Evolutionary conservation across 2,329 filamentous ascomycete species (phyloP).

Genomic region (Ceratocystis smalleyi): DNA sequence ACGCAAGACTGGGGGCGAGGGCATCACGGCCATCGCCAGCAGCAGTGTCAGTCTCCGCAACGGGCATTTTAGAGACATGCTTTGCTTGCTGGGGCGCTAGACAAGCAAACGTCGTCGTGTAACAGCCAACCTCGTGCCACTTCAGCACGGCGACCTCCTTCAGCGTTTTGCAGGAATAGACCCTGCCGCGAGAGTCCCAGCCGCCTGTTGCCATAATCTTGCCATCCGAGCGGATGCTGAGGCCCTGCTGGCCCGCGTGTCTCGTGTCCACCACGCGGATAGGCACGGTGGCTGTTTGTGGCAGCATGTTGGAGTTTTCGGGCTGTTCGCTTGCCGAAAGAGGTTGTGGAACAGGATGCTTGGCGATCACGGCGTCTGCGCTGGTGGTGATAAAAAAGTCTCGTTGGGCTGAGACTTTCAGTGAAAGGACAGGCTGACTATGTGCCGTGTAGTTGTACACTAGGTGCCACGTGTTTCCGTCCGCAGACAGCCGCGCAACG

Average conservation of each 20-base stretch:
- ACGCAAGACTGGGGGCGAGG: background rate
- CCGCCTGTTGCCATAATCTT: slow-evolving; percentile 78
- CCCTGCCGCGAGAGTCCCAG: slow-evolving; percentile 70
- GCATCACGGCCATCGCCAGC: background rate
- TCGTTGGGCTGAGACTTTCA: slow-evolving; percentile 37
- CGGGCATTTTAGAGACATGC: background rate
- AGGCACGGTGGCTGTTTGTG: slow-evolving; percentile 23
- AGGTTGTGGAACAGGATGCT: slow-evolving; percentile 45
- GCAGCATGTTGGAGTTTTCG: background rate
- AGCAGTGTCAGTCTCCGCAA: background rate
- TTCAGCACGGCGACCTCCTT: slow-evolving; percentile 82
- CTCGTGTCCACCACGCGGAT: slow-evolving; percentile 57
- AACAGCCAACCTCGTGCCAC: slow-evolving; percentile 85
- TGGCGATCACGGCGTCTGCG: slow-evolving; percentile 64
- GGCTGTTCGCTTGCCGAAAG: background rate
- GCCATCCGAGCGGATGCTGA: slow-evolving; percentile 63
- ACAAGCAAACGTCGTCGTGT: slow-evolving; percentile 57
- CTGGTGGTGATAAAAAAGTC: slow-evolving; percentile 62
- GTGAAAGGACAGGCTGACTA: slow-evolving; percentile 65
- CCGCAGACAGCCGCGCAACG: slow-evolving; percentile 39
- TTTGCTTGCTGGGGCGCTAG: slow-evolving; percentile 20
- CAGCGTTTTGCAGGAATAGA: slow-evolving; percentile 68
- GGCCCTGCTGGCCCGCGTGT: slow-evolving; percentile 76
- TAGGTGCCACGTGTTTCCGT: slow-evolving; percentile 29
- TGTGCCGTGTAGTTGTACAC: slow-evolving; percentile 55